These are phyloP conservation scores for Pochonia chlamydosporia DNA, from an alignment of 2,329 filamentous ascomycete species.

Conservation along the genomic window DNA sequence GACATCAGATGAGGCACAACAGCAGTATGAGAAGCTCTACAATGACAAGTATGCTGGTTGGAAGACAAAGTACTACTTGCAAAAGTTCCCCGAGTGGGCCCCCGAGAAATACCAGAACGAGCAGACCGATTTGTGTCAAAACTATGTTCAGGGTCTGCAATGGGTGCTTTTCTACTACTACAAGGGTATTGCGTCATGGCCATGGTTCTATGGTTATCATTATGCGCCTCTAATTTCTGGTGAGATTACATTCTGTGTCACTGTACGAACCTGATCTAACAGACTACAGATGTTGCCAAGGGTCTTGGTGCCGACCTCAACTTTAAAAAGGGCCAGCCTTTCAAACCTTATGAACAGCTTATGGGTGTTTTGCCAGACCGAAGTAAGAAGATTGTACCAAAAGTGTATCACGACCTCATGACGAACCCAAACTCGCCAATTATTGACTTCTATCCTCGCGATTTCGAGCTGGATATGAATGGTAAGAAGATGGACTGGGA, in stretches of 20 bases:
- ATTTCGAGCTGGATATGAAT: slow-evolving; percentile 98
- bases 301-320: slow-evolving; percentile 82
- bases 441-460: slow-evolving; percentile 94
- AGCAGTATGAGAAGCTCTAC: slow-evolving; percentile 77
- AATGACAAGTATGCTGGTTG: slow-evolving; percentile 83
- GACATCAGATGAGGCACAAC: slow-evolving; percentile 71
- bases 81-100: slow-evolving; percentile 84
- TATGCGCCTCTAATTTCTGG: slow-evolving; percentile 95
- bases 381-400: slow-evolving; percentile 92
- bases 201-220: slow-evolving; percentile 96
- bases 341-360: slow-evolving; percentile 89
- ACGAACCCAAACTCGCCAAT: slow-evolving; percentile 86
- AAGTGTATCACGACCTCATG: slow-evolving; percentile 87
- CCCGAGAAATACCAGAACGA: slow-evolving; percentile 70
- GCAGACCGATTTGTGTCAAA: slow-evolving; percentile 78
- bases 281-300: slow-evolving; percentile 69
- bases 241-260: slow-evolving; percentile 28
- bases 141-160: slow-evolving; percentile 94
- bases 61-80: slow-evolving; percentile 90
- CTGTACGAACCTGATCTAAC: slow-evolving; percentile 14
- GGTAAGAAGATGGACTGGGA: slow-evolving; percentile 99
- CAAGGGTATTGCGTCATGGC: slow-evolving; percentile 93
- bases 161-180: slow-evolving; percentile 99
- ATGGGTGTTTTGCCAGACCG: slow-evolving; percentile 98
- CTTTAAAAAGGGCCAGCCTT: slow-evolving; percentile 91